Conservation (phyloP, 2,329 filamentous ascomycete species). For the Aspergillus puulaauensis region DNA sequence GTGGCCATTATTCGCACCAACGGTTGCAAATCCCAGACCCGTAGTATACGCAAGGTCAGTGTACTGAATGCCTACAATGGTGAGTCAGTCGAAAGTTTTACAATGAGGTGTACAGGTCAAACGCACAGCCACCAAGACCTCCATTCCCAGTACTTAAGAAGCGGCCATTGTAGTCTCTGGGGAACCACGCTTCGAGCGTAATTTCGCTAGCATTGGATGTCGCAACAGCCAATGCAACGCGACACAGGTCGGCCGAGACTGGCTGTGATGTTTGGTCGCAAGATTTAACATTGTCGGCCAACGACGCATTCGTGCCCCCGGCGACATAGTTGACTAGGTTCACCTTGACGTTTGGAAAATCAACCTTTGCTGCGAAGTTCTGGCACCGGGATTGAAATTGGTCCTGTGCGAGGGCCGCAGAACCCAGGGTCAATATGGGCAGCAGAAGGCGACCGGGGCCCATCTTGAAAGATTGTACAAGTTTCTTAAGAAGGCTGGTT, state of each 20-base stretch:
- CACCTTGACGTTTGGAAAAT: slow-evolving; percentile 30
- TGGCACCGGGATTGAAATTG: slow-evolving; percentile 26
- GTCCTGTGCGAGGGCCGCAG: slow-evolving; percentile 22
- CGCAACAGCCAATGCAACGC: slow-evolving; percentile 42
- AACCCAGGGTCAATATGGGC: slow-evolving; percentile 20
- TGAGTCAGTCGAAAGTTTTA: not conserved
- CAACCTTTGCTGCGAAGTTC: slow-evolving; percentile 24
- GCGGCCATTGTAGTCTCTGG: slow-evolving; percentile 46
- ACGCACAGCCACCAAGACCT: slow-evolving; percentile 49
- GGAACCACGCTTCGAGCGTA: slow-evolving; percentile 50
- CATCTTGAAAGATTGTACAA: slow-evolving; percentile 9
- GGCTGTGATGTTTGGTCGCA: slow-evolving; percentile 34
- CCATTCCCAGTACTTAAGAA: slow-evolving; percentile 52
- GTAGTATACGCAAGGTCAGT: slow-evolving; percentile 46
- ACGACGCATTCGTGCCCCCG: slow-evolving; percentile 37
- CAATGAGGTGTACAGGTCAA: not conserved
- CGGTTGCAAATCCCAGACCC: slow-evolving; percentile 44
- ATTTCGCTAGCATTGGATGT: slow-evolving; percentile 48
- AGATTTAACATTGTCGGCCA: slow-evolving; percentile 38
- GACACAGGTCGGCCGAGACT: slow-evolving; percentile 39
- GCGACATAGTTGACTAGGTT: slow-evolving; percentile 36
- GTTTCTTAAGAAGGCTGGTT: not conserved
- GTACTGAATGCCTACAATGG: slow-evolving; percentile 43
- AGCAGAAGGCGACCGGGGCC: slow-evolving; percentile 11
- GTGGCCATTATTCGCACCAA: slow-evolving; percentile 53